These are phyloP conservation scores for Candida albicans DNA, from an alignment of 1,139 yeast genomes.

Conservation along the genomic window DNA sequence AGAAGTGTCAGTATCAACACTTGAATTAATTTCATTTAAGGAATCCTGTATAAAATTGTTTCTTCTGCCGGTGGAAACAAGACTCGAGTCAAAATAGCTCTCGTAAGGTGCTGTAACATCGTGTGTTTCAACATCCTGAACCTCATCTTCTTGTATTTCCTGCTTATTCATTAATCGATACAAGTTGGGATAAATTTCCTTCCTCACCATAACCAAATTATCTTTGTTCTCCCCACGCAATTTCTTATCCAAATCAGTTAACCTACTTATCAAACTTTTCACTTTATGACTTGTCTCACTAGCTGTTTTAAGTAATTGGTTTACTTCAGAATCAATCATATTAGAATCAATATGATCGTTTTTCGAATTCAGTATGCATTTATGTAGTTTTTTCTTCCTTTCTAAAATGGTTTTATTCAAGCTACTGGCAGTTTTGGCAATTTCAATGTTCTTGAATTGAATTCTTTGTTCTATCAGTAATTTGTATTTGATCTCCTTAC, in stretches of 20 bases:
- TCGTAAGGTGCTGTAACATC: slow-evolving; percentile 4
- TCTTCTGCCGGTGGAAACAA: neutral
- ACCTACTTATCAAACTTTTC: slow-evolving; percentile 11
- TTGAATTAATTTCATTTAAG: neutral
- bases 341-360: slow-evolving; percentile 9
- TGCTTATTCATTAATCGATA: slow-evolving; percentile 7
- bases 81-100: slow-evolving; percentile 6
- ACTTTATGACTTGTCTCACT: slow-evolving; percentile 16
- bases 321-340: slow-evolving; percentile 18
- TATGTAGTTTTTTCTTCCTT: slow-evolving; percentile 21
- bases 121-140: neutral
- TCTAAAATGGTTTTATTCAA: slow-evolving; percentile 22
- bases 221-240: slow-evolving; percentile 7
- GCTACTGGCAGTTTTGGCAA: slow-evolving; percentile 28
- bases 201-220: slow-evolving; percentile 5
- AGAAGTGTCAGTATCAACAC: neutral
- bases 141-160: neutral
- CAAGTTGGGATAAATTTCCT: slow-evolving; percentile 13
- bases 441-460: slow-evolving; percentile 36
- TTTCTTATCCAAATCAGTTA: slow-evolving; percentile 12
- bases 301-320: slow-evolving; percentile 16
- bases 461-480: slow-evolving; percentile 39
- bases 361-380: slow-evolving; percentile 9
- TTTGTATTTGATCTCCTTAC: slow-evolving; percentile 34
- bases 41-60: neutral